Evolutionary conservation across 495 filamentous ascomycete species (phyloP).

Genomic region (Staphylotrichum longicolle): DNA sequence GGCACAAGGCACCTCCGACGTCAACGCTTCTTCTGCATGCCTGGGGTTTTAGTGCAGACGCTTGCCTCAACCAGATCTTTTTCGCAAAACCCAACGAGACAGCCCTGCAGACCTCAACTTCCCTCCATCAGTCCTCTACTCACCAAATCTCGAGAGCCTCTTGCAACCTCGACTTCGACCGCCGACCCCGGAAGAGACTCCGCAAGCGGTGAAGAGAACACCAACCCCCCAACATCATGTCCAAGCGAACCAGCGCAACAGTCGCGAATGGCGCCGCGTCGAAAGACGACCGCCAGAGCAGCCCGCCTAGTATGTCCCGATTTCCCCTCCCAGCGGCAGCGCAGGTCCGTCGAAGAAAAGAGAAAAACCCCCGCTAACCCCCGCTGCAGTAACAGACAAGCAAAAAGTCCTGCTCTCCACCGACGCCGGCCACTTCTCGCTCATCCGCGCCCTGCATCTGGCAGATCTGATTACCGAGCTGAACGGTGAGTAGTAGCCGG

Average conservation of each 20-base stretch:
- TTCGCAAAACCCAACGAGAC: too few relatives aligned
- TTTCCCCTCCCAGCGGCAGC: not conserved
- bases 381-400: slow-evolving; percentile 65
- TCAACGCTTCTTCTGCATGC: not conserved
- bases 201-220: not conserved
- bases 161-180: not conserved
- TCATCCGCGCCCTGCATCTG: slow-evolving; percentile 79
- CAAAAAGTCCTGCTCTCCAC: slow-evolving; percentile 78
- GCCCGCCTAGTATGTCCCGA: slow-evolving; percentile 34
- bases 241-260: slow-evolving; percentile 45
- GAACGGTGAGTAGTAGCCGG: slow-evolving; percentile 63
- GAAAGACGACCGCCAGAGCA: slow-evolving; percentile 31
- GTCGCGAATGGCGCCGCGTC: slow-evolving; percentile 42
- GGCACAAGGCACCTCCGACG: slow-evolving; percentile 4
- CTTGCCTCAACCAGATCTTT: too few relatives aligned
- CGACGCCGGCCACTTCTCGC: slow-evolving; percentile 68
- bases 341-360: not conserved
- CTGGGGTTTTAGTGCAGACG: not conserved
- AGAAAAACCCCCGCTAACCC: slow-evolving; percentile 5
- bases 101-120: too few relatives aligned
- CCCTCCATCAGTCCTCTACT: too few relatives aligned
- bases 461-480: slow-evolving; percentile 94
- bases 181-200: not conserved
- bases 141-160: too few relatives aligned
- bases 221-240: slow-evolving; percentile 37